Evolutionary conservation across 805 yeast genomes (phyloP).

Genomic region (Hermanozyma aechmeae): DNA sequence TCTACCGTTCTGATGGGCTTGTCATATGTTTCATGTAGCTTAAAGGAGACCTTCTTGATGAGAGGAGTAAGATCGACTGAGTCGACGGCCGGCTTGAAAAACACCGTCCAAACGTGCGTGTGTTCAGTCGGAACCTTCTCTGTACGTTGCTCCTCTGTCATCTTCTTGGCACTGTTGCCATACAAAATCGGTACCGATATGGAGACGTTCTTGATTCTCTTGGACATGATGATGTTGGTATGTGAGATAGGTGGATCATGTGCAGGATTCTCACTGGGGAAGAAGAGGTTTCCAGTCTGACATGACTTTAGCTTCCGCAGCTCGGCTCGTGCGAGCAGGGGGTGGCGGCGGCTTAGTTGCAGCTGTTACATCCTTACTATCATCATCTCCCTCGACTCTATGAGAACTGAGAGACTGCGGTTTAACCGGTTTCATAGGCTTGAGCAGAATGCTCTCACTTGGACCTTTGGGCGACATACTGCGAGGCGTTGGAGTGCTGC

Average conservation of each 20-base stretch:
- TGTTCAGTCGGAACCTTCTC: constrained; percentile 76
- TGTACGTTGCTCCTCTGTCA: constrained; percentile 35
- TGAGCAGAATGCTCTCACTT: constrained; percentile 5
- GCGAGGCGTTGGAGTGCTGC: constrained; percentile 19
- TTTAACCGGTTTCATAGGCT: constrained; percentile 18
- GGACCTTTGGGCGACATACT: constrained; percentile 7
- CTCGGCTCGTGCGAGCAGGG: constrained; percentile 3
- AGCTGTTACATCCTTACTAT: no score
- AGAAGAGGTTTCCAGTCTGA: constrained; percentile 45
- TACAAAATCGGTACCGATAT: constrained; percentile 71
- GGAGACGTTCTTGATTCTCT: constrained; percentile 28
- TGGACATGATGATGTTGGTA: constrained; percentile 1
- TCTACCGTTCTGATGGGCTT: constrained; percentile 83
- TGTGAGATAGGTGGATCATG: no score
- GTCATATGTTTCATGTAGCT: constrained; percentile 88
- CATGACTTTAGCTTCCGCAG: constrained; percentile 12
- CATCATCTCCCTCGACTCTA: constrained; percentile 10
- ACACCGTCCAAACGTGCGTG: constrained; percentile 93
- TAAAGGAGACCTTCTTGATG: constrained; percentile 86
- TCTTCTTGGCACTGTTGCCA: constrained; percentile 72
- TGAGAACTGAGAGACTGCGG: constrained; percentile 18
- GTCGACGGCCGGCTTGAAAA: constrained; percentile 61
- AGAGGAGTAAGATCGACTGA: constrained; percentile 74
- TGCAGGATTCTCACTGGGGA: constrained; percentile 30
- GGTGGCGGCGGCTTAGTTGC: constrained; percentile 10